These are phyloP conservation scores for Amphibolis antarctica DNA, from an alignment of 106 monocot genomes.

Conservation along the genomic window DNA sequence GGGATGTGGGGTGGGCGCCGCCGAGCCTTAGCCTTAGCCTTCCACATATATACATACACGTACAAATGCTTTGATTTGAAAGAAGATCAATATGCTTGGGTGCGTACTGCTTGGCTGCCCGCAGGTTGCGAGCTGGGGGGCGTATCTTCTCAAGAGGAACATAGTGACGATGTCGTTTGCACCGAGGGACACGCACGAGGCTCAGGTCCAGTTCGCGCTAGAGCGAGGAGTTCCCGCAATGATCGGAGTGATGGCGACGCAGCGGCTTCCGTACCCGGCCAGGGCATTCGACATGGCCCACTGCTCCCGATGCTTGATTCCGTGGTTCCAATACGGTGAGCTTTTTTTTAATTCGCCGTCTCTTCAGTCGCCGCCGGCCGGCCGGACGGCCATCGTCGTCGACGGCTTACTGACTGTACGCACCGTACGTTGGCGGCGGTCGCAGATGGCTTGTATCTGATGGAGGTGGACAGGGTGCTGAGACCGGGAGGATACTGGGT, in stretches of 20 bases:
- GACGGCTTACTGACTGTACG: too few relatives aligned
- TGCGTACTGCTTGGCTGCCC: too few relatives aligned
- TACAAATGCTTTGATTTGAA: too few relatives aligned
- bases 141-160: constrained; percentile 37
- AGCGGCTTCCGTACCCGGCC: constrained; percentile 44
- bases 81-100: not conserved
- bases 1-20: constrained; percentile 51
- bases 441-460: constrained; percentile 12
- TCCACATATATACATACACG: too few relatives aligned
- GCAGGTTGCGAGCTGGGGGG: constrained; percentile 77
- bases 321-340: constrained; percentile 40
- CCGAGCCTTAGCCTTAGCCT: not conserved
- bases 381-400: too few relatives aligned
- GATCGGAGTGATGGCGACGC: constrained; percentile 54
- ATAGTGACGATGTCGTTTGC: constrained; percentile 41
- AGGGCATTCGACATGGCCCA: constrained; percentile 46
- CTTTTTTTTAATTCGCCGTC: too few relatives aligned
- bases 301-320: constrained; percentile 54
- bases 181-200: constrained; percentile 39
- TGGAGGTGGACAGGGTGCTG: constrained; percentile 11
- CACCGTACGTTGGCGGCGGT: too few relatives aligned
- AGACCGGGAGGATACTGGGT: constrained; percentile 17
- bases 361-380: too few relatives aligned
- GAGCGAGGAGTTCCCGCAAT: constrained; percentile 69
- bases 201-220: constrained; percentile 63